phyloP scores from a whole-genome alignment of 305 asterid genomes.

The Solanum hybrid region DNA sequence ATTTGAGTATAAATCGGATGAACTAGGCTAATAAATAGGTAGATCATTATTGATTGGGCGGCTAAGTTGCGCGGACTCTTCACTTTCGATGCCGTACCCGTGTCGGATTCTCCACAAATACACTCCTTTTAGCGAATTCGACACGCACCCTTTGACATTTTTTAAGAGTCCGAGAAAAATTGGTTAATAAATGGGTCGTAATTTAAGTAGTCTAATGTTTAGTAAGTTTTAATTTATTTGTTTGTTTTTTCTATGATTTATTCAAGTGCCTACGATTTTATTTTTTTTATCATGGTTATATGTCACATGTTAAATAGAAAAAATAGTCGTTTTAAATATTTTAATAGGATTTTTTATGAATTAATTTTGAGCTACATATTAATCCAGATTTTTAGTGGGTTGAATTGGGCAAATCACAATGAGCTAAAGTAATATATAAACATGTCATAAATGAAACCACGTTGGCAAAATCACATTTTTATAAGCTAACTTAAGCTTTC shows the following conservation, averaged over 20 bases:
- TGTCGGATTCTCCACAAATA: too few relatives aligned
- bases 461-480: not conserved
- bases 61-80: too few relatives aligned
- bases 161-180: not conserved
- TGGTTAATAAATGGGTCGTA: not conserved
- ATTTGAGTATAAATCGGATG: not conserved
- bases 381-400: not conserved
- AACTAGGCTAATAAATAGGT: not conserved
- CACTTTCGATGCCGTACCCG: too few relatives aligned
- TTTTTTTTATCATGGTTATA: not conserved
- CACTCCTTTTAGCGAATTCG: too few relatives aligned
- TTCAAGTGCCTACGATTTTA: fast-evolving
- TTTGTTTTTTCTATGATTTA: not conserved
- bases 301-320: not conserved
- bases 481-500: not conserved
- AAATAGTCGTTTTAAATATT: not conserved
- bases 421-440: not conserved
- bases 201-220: not conserved
- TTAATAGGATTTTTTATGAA: not conserved
- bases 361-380: not conserved
- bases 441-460: not conserved
- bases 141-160: too few relatives aligned
- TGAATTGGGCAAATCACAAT: not conserved
- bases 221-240: not conserved
- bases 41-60: not conserved